Conservation (phyloP, 495 filamentous ascomycete genomes). For the Aspergillus homomorphus region DNA sequence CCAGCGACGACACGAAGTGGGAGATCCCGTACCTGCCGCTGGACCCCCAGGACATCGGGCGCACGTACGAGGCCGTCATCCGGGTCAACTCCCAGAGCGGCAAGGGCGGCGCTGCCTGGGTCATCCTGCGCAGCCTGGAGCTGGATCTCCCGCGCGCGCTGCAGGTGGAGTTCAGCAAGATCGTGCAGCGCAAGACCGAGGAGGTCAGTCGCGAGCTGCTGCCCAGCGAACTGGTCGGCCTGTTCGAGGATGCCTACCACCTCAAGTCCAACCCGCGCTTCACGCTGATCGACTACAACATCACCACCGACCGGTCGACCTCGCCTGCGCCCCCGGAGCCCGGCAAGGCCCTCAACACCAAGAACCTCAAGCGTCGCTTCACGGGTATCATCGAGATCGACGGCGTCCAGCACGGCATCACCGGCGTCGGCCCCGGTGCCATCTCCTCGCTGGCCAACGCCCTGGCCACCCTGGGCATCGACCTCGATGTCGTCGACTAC, state of each 20-base stretch:
- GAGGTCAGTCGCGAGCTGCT: slow-evolving; percentile 74
- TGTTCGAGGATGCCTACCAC: slow-evolving; percentile 89
- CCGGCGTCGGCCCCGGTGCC: slow-evolving; percentile 82
- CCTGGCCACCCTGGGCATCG: slow-evolving; percentile 74
- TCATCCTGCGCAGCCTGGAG: slow-evolving; percentile 82
- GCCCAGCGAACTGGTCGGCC: slow-evolving; percentile 71
- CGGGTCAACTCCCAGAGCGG: slow-evolving; percentile 95
- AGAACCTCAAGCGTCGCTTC: slow-evolving; percentile 78
- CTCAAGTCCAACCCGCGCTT: slow-evolving; percentile 79
- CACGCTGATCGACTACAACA: slow-evolving; percentile 86
- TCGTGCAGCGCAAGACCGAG: slow-evolving; percentile 80
- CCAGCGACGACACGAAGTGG: slow-evolving; percentile 61
- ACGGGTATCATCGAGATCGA: slow-evolving; percentile 86
- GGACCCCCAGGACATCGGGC: slow-evolving; percentile 89
- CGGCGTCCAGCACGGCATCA: slow-evolving; percentile 70
- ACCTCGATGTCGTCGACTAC: slow-evolving; percentile 90
- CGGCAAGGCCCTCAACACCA: slow-evolving; percentile 68
- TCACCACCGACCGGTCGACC: slow-evolving; percentile 76
- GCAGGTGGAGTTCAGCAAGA: slow-evolving; percentile 84
- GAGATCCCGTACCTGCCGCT: slow-evolving; percentile 87
- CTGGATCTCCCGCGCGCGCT: slow-evolving; percentile 91
- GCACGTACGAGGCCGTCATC: slow-evolving; percentile 96
- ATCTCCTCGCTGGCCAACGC: slow-evolving; percentile 86
- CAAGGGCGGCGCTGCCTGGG: slow-evolving; percentile 94
- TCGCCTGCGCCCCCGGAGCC: slow-evolving; percentile 69